Base-by-base conservation (phyloP, 805 yeast genomes). In the Teunomyces atbi region DNA sequence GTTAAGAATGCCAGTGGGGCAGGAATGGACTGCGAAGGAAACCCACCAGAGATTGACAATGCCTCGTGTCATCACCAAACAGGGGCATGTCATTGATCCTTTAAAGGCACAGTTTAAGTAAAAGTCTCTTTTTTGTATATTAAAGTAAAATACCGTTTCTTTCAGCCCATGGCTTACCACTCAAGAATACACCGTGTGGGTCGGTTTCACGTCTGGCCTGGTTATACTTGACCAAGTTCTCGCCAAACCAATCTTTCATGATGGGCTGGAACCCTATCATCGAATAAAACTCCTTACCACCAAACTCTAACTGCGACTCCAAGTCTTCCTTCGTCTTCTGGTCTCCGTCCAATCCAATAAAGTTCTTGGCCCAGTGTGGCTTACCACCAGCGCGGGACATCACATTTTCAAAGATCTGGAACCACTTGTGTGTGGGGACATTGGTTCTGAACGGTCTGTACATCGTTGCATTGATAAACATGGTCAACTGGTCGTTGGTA, bases 291-390 rank as follows among this genome's bases (percentile, higher is more conserved):
- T 80, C 84, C 44, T 70, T 68, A 1, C 74, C 77, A 2, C 76
- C 76, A 51, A 54, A 70, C 11, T 53, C 56, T 42, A 67, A 46
- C 54, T 72, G 76, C 45, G 69, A 72, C 35, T 70, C 61, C 41
- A 71, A 62, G 44, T 75, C 78, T 42, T 51, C 63, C 7, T 49
- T 53, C 2, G 69, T 52, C 47, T 55, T 56, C 48, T 66, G 66
- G 3, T 78, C 69, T 8, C 68, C 70, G 12, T 60, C 62, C 41
- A 69, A 55, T 1, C 96, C 96, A 46, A 87, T 72, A 64, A 89
- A 92, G 66, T 90, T 91, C 73, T 92, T 92, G 13, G 99, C 99
- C 99, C 99, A 92, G 65, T 92, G 99, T 2, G 99, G 99, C 63
- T 83, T 87, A 37, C 99, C 99, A 30, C 86, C 90, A 23, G 86